Evolutionary conservation across 768 basidiomycete species (phyloP), one percentile per base, ranked within the genome.

Genomic region (Filobasidium floriforme): DNA sequence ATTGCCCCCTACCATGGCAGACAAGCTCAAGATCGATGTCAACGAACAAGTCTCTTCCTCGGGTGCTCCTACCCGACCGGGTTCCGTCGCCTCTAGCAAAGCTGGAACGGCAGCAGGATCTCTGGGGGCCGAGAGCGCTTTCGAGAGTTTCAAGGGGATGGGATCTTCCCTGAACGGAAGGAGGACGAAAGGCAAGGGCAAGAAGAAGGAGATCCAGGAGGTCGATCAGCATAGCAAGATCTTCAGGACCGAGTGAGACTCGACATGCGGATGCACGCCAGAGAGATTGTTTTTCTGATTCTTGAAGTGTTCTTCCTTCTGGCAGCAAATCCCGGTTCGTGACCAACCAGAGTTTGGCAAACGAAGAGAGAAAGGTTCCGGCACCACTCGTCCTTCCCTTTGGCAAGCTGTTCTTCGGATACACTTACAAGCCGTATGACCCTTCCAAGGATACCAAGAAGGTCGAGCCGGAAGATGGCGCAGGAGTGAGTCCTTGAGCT

Each of bases 321-420:
- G n/a, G 14, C 73, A 97, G 94, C 73, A 85, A 89, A 79, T 87
- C 86, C 43, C 87, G 84, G 37, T 85, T 97, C 60, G 85, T 97
- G 32, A 90, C 92, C 1, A 91, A 88, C 68, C 86, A 85, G 55
- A 85, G 84, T 15, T 80, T 92, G 15, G 89, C 89, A 66, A 81
- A 85, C 19, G 87, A 87, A 22, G 82, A 81, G 59, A 88, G 89
- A 72, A 71, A 73, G 63, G 91, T 89, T 9, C 94, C 96, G 4
- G 92, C 90, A 0, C 87, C 92, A 9, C 82, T 99, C 49, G 88
- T 88, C 70, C 82, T 99, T 11, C 92, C 96, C 0, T 88, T 89
- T 69, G 96, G 96, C 14, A 88, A 96, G 70, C 82, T 99, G 22
- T 99, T 99, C 82, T 98, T 99, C 74, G 96, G 96, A 11, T 99